phyloP scores from a whole-genome alignment of 768 basidiomycete genomes.

The Clavulina sp. region DNA sequence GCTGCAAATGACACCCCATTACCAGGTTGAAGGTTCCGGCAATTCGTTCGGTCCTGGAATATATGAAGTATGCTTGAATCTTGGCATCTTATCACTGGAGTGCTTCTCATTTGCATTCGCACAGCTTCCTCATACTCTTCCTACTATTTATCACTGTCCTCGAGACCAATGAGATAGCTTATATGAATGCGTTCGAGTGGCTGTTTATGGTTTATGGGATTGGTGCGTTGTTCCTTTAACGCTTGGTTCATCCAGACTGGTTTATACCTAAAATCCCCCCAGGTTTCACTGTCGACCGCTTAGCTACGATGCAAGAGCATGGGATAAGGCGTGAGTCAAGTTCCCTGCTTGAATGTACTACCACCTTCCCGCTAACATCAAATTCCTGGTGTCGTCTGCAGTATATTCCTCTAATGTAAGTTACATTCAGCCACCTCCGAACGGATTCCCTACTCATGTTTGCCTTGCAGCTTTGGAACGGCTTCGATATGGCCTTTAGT shows the following conservation, averaged over 20 bases:
- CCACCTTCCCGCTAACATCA: background rate
- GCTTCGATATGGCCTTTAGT: slow-evolving; percentile 88
- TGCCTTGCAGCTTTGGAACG: slow-evolving; percentile 55
- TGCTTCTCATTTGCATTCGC: slow-evolving; percentile 4
- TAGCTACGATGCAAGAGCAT: slow-evolving; percentile 91
- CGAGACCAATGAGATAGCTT: slow-evolving; percentile 45
- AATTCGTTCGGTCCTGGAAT: slow-evolving; percentile 79
- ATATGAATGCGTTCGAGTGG: slow-evolving; percentile 47
- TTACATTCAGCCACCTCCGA: slow-evolving; percentile 13
- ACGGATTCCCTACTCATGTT: slow-evolving; percentile 4
- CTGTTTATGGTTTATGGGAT: slow-evolving; percentile 50
- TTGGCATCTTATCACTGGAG: background rate
- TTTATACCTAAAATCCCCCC: slow-evolving; percentile 20
- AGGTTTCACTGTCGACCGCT: slow-evolving; percentile 81
- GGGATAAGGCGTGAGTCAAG: slow-evolving; percentile 55
- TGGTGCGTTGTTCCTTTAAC: slow-evolving; percentile 15
- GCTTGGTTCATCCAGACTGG: slow-evolving; percentile 22
- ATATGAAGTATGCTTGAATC: slow-evolving; percentile 43
- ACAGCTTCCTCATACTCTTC: slow-evolving; percentile 65
- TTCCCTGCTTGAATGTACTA: background rate
- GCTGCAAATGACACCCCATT: too few relatives aligned
- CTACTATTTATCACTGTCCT: slow-evolving; percentile 64
- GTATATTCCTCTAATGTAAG: slow-evolving; percentile 18
- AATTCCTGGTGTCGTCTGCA: background rate
- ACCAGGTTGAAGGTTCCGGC: slow-evolving; percentile 79